A percentile compares a stretch with the other conserved stretches of the same genome.
These are phyloP conservation scores for Vaccinium vitisidaea DNA, from an alignment of 148 eudicot genomes.

Conservation along the genomic window DNA sequence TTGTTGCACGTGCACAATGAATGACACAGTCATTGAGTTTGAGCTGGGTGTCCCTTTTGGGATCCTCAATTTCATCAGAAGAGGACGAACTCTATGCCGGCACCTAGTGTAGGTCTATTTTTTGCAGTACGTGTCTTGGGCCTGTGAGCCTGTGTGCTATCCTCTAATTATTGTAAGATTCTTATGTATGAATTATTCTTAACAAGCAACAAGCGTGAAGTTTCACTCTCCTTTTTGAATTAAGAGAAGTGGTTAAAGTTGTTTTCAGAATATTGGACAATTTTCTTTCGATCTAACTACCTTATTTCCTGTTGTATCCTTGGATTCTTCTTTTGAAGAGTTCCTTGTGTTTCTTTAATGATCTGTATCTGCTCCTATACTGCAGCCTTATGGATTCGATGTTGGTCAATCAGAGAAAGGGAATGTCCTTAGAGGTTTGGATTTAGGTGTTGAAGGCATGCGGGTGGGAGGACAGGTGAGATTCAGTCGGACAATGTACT, in stretches of 20 bases:
- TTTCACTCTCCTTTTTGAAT: background rate
- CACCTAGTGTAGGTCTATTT: no score
- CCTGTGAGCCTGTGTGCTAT: no score
- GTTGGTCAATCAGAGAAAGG: conserved; percentile 94
- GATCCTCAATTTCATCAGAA: no score
- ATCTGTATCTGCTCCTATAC: background rate
- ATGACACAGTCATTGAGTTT: no score
- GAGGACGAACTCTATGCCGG: no score
- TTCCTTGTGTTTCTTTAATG: background rate
- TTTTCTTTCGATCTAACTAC: no score
- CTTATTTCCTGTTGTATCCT: background rate
- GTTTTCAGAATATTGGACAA: background rate
- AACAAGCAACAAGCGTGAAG: background rate
- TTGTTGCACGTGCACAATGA: no score
- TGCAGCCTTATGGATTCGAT: conserved; percentile 96
- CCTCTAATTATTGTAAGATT: background rate
- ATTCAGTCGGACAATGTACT: background rate
- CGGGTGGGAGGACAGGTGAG: conserved; percentile 94
- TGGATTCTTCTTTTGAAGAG: background rate
- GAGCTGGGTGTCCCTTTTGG: no score
- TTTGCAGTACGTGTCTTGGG: no score
- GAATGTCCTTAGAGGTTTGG: conserved; percentile 78
- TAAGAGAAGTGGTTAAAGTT: background rate
- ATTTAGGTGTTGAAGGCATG: conserved; percentile 93
- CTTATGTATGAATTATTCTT: background rate